A percentile compares a stretch with the other conserved stretches of the same genome.
phyloP scores from a whole-genome alignment of 108 stramenopile species.

The Nannochloropsis gaditana region DNA sequence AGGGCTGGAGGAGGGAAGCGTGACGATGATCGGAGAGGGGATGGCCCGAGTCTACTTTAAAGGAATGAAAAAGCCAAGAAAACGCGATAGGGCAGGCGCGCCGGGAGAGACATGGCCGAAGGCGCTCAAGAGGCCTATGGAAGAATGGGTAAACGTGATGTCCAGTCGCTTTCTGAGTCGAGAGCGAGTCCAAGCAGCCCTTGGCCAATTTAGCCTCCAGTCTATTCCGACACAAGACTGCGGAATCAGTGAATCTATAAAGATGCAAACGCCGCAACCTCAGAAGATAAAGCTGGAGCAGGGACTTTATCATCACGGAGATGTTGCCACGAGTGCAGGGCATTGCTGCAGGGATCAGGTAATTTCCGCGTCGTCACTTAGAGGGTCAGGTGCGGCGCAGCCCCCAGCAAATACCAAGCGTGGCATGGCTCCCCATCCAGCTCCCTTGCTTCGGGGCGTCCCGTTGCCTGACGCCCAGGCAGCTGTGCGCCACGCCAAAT shows the following conservation, averaged over 20 bases:
- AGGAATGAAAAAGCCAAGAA: background rate
- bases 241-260: background rate
- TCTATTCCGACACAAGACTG: background rate
- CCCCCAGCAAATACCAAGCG: background rate
- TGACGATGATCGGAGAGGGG: constrained; percentile 37
- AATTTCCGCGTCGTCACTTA: background rate
- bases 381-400: background rate
- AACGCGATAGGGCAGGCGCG: background rate
- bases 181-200: background rate
- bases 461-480: background rate
- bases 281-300: background rate
- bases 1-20: constrained; percentile 29
- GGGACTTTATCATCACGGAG: background rate
- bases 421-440: background rate
- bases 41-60: constrained; percentile 37
- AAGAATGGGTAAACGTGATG: constrained; percentile 40
- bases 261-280: background rate
- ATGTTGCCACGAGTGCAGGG: background rate
- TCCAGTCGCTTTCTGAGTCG: constrained; percentile 35
- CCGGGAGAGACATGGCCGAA: background rate
- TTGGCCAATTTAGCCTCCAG: background rate
- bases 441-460: background rate
- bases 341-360: background rate
- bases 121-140: constrained; percentile 27
- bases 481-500: background rate